Evolutionary conservation across 2,329 filamentous ascomycete species (phyloP).

Genomic region (Coniella vitis): DNA sequence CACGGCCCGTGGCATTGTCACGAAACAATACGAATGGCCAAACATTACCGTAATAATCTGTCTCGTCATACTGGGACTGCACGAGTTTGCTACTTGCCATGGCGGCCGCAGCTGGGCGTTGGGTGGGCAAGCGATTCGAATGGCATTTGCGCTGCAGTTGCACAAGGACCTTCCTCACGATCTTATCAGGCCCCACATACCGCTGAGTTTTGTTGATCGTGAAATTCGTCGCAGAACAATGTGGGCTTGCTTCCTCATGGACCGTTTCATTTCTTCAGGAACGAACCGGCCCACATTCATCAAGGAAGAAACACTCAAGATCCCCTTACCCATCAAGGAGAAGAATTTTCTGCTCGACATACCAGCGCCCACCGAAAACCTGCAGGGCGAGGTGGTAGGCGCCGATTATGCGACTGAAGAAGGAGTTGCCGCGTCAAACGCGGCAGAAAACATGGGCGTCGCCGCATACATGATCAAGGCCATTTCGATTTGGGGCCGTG

Average conservation of each 20-base stretch:
- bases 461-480: constrained; percentile 82
- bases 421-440: constrained; percentile 44
- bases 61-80: constrained; percentile 78
- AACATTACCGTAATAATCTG: constrained; percentile 95
- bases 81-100: constrained; percentile 96
- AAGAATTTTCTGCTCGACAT: constrained; percentile 87
- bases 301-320: constrained; percentile 79
- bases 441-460: constrained; percentile 85
- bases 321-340: constrained; percentile 87
- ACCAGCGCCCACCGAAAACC: constrained; percentile 75
- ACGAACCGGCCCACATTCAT: constrained; percentile 89
- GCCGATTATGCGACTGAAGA: constrained; percentile 54
- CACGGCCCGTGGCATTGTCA: constrained; percentile 78
- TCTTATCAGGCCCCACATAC: constrained; percentile 56
- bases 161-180: constrained; percentile 88
- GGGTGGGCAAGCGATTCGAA: constrained; percentile 88
- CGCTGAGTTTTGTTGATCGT: constrained; percentile 82
- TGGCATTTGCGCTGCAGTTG: constrained; percentile 92
- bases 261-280: constrained; percentile 93
- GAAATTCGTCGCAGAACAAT: constrained; percentile 91
- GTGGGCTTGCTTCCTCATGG: constrained; percentile 98
- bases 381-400: constrained; percentile 64
- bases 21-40: constrained; percentile 84
- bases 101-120: constrained; percentile 94
- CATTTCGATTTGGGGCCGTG: constrained; percentile 82